Evolutionary conservation across 108 stramenopile genomes (phyloP).

Genomic region (Pseudonitzschia multistriata): DNA sequence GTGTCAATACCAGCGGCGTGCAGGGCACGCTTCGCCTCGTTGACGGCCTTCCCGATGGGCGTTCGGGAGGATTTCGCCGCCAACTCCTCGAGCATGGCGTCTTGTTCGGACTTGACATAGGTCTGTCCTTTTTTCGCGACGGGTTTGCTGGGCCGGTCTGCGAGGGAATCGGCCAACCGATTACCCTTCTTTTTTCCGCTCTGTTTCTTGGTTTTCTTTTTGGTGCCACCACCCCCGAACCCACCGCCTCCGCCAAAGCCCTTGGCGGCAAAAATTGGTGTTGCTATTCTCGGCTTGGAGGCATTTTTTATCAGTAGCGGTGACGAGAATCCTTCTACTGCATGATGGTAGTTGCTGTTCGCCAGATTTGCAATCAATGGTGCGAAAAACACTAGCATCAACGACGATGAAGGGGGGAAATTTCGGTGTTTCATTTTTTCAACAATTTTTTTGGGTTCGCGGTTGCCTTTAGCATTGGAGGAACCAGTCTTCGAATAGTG

Average conservation of each 20-base stretch:
- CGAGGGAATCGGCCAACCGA: slow-evolving; percentile 29
- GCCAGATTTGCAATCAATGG: neutral
- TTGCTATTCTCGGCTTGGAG: neutral
- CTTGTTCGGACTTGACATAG: slow-evolving; percentile 69
- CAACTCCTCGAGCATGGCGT: slow-evolving; percentile 53
- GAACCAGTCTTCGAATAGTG: too few relatives aligned
- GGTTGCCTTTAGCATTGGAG: too few relatives aligned
- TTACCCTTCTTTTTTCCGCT: slow-evolving; percentile 11
- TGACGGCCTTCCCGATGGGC: slow-evolving; percentile 61
- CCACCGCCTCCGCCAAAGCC: slow-evolving; percentile 26
- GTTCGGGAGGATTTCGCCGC: slow-evolving; percentile 44
- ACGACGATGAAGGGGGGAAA: neutral
- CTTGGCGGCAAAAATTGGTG: neutral
- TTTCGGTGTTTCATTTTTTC: neutral
- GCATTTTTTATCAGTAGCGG: neutral
- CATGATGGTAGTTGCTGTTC: neutral
- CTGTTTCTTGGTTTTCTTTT: slow-evolving; percentile 22
- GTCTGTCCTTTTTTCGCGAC: slow-evolving; percentile 14
- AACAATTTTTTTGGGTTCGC: neutral
- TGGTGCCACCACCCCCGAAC: slow-evolving; percentile 21
- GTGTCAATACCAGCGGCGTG: slow-evolving; percentile 25
- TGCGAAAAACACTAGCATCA: neutral
- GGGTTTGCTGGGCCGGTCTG: slow-evolving; percentile 17
- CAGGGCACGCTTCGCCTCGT: slow-evolving; percentile 31
- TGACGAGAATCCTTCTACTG: slow-evolving; percentile 6